Evolutionary conservation across 2,329 filamentous ascomycete species (phyloP), one percentile per base, ranked within the genome.

Genomic region (Nothophoma quercina): DNA sequence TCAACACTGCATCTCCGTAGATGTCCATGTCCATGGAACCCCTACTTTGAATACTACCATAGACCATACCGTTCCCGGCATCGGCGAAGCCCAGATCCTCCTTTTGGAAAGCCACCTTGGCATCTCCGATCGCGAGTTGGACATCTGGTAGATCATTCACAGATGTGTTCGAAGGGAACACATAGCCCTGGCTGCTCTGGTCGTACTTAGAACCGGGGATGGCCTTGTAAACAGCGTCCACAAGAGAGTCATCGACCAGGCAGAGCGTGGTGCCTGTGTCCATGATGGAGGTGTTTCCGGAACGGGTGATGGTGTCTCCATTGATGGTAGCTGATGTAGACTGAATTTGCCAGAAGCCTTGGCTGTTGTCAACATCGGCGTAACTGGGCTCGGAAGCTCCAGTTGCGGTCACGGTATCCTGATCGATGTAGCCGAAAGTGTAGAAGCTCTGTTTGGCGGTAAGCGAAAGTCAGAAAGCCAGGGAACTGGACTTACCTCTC

Each of bases 241-340:
- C 80, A 45, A 86, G 76, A n/a, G 65, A 56, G 54, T 79, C 73
- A 10, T 83, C 82, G 8, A 88, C 72, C 40, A 88, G 77, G 45
- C 87, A 73, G 22, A 90, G 83, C 0, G 86, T 86, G 32, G 87
- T 89, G 32, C 87, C 87, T 1, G 87, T 89, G 72, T 90, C 87
- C 66, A 85, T 84, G 69, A 85, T 80, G 40, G 76, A 68, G 34
- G 72, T 62, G 33, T 75, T 67, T n/a, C 32, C 26, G 4, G 51
- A 55, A 5, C 64, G 56, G 16, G 32, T 43, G 38, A 78, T 72
- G 65, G 75, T 63, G 10, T 62, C 30, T 15, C 69, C 68, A 45
- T 72, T 70, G 46, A 83, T 84, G 36, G 85, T 68, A 19, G 76
- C 76, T 25, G 81, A 82, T 15, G 77, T 76, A 5, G 83, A 76